Conservation (phyloP, 768 basidiomycete genomes). For the Amanita polypyramis region DNA sequence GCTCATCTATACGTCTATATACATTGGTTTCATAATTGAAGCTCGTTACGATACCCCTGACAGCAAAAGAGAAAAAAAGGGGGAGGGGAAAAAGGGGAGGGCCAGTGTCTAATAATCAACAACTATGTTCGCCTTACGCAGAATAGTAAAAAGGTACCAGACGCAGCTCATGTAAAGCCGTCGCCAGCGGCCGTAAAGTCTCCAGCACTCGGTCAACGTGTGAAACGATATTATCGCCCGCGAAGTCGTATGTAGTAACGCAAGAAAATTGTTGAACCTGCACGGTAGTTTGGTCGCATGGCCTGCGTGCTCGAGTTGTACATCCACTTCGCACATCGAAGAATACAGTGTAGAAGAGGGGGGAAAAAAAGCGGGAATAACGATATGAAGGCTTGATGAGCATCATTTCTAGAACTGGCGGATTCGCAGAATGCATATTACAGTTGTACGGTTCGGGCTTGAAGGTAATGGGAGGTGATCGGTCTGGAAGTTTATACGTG, state of each 20-base stretch:
- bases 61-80: background rate
- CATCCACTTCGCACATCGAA: background rate
- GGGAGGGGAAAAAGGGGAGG: background rate
- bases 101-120: no score
- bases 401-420: background rate
- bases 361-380: background rate
- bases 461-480: background rate
- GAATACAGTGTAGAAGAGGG: background rate
- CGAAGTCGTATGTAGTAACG: background rate
- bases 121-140: no score
- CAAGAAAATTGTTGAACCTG: background rate
- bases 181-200: background rate
- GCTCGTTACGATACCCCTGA: background rate
- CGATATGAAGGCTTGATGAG: background rate
- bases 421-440: background rate
- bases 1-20: background rate
- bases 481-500: background rate
- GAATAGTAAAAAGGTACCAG: no score
- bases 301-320: background rate
- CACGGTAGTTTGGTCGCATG: no score
- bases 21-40: background rate
- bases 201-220: background rate
- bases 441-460: background rate
- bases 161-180: background rate
- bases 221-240: background rate